Base-by-base conservation (phyloP, 2,329 filamentous ascomycete species). In the Aspergillus intermedius region DNA sequence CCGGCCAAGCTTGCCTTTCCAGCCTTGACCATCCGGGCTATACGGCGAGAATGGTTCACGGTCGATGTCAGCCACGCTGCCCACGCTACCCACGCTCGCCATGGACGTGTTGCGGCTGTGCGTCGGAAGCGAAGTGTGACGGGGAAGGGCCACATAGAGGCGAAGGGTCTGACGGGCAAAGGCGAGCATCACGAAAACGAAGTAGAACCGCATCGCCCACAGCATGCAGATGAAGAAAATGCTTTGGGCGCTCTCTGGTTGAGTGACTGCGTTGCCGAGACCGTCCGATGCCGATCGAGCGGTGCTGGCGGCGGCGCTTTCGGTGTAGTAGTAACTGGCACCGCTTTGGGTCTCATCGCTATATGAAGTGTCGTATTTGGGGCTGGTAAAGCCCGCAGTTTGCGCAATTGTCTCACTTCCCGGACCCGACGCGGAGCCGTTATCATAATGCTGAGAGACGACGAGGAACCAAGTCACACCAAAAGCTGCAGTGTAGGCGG, bases 401-500 rank as follows among this genome's bases (percentile, higher is more conserved):
- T 82, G 75, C 19, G 77, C 77, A 53, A 87, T 83, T 44, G 70
- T 82, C 56, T 70, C 73, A 22, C 74, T 73, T 15, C 82, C 80
- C 9, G 73, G 71, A 2, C 77, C 72, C 4, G 65, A 67, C 10
- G 69, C 67, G 7, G 66, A 65, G 44, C 69, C 64, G 49, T 71
- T 68, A 47, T 76, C 72, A 45, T 79, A 72, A 60, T 81, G 74
- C 51, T 78, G 74, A 32, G 77, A 82, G 42, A 88, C 75, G n/a
- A 85, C 79, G 51, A 91, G 75, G 70, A 94, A 95, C 91, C 91
- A 96, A 44, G 84, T 82, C 48, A 89, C 74, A 37, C 86, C 88
- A 64, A 96, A 96, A 7, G 85, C 80, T 42, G 82, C 78, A 0
- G 91, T 95, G 72, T 91, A 95, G 2, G 81, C 79, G 17, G 83